phyloP scores from a whole-genome alignment of 1,139 yeast species.

The Blastobotrys buckinghamii region DNA sequence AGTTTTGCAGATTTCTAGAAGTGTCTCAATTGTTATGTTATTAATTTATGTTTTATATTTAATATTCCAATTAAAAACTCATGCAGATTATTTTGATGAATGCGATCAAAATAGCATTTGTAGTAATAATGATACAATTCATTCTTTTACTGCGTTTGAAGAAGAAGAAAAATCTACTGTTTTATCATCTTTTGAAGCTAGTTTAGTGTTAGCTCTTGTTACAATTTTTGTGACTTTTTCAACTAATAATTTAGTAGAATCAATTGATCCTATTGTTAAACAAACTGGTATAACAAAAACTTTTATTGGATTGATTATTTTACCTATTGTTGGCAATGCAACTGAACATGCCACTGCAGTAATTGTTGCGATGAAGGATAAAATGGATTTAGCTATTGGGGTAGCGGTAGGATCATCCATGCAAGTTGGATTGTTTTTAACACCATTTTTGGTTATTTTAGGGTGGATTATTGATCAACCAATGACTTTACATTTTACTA shows the following conservation, averaged over 20 bases:
- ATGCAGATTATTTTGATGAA: slow-evolving; percentile 54
- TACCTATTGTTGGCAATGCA: slow-evolving; percentile 97
- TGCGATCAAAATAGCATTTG: slow-evolving; percentile 25
- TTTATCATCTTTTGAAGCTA: slow-evolving; percentile 21
- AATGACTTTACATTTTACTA: slow-evolving; percentile 85
- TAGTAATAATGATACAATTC: neutral
- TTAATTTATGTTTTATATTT: slow-evolving; percentile 73
- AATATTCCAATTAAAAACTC: slow-evolving; percentile 84
- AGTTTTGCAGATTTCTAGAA: slow-evolving; percentile 76
- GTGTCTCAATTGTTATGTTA: slow-evolving; percentile 74
- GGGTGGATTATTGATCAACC: slow-evolving; percentile 92
- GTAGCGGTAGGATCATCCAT: slow-evolving; percentile 95
- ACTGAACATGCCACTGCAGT: slow-evolving; percentile 99
- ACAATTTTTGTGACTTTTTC: slow-evolving; percentile 82
- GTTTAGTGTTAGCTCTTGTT: slow-evolving; percentile 43
- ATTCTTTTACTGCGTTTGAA: neutral
- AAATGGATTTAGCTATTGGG: slow-evolving; percentile 95
- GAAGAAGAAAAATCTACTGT: neutral
- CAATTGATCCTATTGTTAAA: slow-evolving; percentile 83
- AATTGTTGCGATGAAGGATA: slow-evolving; percentile 88
- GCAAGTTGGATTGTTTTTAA: slow-evolving; percentile 89
- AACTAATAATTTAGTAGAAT: slow-evolving; percentile 89
- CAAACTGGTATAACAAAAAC: slow-evolving; percentile 85
- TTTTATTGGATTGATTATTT: slow-evolving; percentile 84
- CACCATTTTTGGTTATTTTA: slow-evolving; percentile 87